A percentile compares a stretch with the other conserved stretches of the same genome.
phyloP scores from a whole-genome alignment of 805 yeast species.

The Schwanniomyces yamadae region DNA sequence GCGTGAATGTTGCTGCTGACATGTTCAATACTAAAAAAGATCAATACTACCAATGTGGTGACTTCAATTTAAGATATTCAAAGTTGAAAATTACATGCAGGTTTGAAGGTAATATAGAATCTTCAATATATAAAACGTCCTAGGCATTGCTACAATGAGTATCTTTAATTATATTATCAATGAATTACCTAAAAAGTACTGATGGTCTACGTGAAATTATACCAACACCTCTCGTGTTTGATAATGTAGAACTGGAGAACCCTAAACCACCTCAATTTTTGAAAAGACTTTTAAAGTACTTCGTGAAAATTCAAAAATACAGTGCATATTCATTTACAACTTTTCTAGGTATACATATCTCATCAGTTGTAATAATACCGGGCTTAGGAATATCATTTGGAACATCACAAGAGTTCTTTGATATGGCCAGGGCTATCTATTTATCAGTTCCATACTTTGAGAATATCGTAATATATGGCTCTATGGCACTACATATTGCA shows the following conservation, averaged over 20 bases:
- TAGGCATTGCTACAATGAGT: too few relatives aligned
- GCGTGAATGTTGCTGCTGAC: conserved; percentile 55
- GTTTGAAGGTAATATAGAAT: too few relatives aligned
- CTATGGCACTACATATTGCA: conserved; percentile 47
- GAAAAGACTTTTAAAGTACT: conserved; percentile 12
- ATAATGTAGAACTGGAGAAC: neutral
- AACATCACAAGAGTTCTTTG: conserved; percentile 52
- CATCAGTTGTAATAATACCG: conserved; percentile 57
- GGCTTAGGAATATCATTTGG: conserved; percentile 37
- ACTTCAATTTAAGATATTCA: too few relatives aligned
- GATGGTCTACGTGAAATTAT: too few relatives aligned
- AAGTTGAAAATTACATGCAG: too few relatives aligned
- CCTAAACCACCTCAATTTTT: neutral
- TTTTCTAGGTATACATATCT: conserved; percentile 57
- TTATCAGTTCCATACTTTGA: conserved; percentile 53
- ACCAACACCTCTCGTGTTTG: conserved; percentile 3
- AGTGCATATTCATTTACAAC: conserved; percentile 57
- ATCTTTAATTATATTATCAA: too few relatives aligned
- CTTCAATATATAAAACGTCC: too few relatives aligned
- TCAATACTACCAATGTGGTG: too few relatives aligned
- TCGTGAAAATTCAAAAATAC: conserved; percentile 49
- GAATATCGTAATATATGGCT: conserved; percentile 43
- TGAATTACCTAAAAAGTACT: too few relatives aligned
- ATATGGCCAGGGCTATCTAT: conserved; percentile 61
- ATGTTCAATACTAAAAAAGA: too few relatives aligned